Conservation (phyloP, 345 rosid species). For the Gossypium thurberi region DNA sequence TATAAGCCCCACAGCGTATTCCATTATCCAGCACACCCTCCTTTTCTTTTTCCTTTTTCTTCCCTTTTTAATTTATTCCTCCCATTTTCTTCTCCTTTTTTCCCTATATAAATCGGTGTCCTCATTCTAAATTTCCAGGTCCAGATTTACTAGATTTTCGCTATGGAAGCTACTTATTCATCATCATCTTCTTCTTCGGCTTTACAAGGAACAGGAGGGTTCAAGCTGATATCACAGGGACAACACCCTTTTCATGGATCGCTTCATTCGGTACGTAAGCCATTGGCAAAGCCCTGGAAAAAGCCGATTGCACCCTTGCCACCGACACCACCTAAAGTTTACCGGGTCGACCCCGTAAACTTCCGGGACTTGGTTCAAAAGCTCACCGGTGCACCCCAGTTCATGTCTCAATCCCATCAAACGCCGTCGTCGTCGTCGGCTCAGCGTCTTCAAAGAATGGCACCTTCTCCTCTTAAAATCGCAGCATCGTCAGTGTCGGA, state of each 20-base stretch:
- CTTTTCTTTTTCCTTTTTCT: too few relatives aligned
- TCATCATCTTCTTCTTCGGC: slow-evolving; percentile 22
- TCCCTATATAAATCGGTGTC: too few relatives aligned
- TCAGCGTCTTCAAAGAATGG: slow-evolving; percentile 29
- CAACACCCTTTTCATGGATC: slow-evolving; percentile 24
- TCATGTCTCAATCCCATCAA: slow-evolving; percentile 18
- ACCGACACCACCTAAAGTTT: slow-evolving; percentile 58
- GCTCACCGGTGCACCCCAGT: slow-evolving; percentile 57
- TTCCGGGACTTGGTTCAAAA: slow-evolving; percentile 81
- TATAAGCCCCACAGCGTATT: too few relatives aligned
- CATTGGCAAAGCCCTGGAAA: slow-evolving; percentile 50
- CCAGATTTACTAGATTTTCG: neutral
- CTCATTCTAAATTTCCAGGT: neutral
- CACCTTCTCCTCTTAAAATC: slow-evolving; percentile 42
- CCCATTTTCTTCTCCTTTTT: too few relatives aligned
- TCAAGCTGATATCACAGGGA: slow-evolving; percentile 11
- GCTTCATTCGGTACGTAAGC: slow-evolving; percentile 53
- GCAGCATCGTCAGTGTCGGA: neutral
- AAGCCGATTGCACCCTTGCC: slow-evolving; percentile 59
- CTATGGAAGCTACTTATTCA: slow-evolving; percentile 29
- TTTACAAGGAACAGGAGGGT: slow-evolving; percentile 6
- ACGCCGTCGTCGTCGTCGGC: neutral
- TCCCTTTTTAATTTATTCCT: too few relatives aligned
- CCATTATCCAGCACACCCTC: too few relatives aligned
- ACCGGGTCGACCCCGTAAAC: slow-evolving; percentile 66